Evolutionary conservation across 139 green algal species (phyloP), one percentile per base, ranked within the genome.

Genomic region (Coelastrella sp.): DNA sequence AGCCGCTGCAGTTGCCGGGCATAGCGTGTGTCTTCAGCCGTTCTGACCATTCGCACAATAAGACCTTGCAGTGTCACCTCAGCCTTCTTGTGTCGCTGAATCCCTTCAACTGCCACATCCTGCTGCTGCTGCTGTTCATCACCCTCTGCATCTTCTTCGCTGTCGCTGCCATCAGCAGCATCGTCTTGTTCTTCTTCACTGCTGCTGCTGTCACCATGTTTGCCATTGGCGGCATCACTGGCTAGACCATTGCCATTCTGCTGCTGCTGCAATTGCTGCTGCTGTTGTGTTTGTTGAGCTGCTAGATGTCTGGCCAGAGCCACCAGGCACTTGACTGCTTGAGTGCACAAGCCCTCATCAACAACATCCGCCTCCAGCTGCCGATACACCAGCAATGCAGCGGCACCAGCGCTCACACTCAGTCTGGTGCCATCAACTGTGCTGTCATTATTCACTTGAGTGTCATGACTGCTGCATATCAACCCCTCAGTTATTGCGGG

Each of bases 241-340:
- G 68, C 61, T 49, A 80, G 58, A 63, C 15, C 87, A 22, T 61
- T 61, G 22, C 17, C 1, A 7, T 65, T 22, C 65, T 88, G n/a
- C 70, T 82, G 7, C 78, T 78, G 74, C 68, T 89, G 60, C 66
- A 57, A 22, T 61, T 66, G 81, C 59, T 88, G 66, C 87, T 80
- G 81, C 66, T 22, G 56, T 70, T 66, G n/a, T 59, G 12, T 84
- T 79, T 85, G 70, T 7, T 61, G 86, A n/a, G 90, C 90, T 25
- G 93, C 82, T 93, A 97, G 90, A 19, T 73, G 49, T 14, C 49
- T 74, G 9, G 93, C 92, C 20, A 99, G 81, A 24, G 92, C 94
- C 15, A 99, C 95, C 9, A 98, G 84, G 90, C 96, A 98, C 93
- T 97, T 98, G 58, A 97, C 93, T 0, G 93, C 94, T 92, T 98